Percentiles rank a stretch among this genome's conserved stretches.
phyloP scores from a whole-genome alignment of 139 green algal species.

The Yamagishiella unicocca region DNA sequence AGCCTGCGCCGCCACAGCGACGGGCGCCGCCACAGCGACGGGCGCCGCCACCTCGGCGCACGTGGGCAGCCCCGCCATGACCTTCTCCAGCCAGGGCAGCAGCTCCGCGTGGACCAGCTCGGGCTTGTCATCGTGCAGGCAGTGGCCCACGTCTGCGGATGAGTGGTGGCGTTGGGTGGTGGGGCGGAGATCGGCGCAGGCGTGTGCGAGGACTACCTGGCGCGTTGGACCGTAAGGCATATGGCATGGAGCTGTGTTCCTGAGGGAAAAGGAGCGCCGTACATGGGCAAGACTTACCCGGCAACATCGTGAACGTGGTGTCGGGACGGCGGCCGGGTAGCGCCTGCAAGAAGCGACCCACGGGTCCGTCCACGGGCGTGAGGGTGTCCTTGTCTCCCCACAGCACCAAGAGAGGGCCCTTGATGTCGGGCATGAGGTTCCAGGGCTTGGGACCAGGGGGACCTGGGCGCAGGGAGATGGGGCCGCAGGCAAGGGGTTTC shows the following conservation, averaged over 20 bases:
- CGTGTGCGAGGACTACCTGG: too few species aligned
- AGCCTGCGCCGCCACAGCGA: neutral
- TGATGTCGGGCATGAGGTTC: constrained; percentile 67
- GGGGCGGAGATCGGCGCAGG: neutral
- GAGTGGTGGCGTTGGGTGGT: neutral
- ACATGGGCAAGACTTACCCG: too few species aligned
- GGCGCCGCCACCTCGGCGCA: neutral
- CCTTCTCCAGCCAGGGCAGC: constrained; percentile 79
- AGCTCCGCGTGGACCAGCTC: constrained; percentile 76
- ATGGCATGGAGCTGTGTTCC: too few species aligned
- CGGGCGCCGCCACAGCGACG: neutral
- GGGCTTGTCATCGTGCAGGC: constrained; percentile 80
- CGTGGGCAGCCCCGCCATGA: constrained; percentile 9
- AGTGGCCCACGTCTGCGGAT: constrained; percentile 77
- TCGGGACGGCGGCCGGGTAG: constrained; percentile 60
- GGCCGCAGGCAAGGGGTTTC: too few species aligned
- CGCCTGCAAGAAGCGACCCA: constrained; percentile 84
- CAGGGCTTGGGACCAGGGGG: constrained; percentile 89
- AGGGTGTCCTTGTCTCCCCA: constrained; percentile 92
- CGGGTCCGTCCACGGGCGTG: constrained; percentile 90
- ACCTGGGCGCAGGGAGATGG: constrained; percentile 61
- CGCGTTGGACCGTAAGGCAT: too few species aligned
- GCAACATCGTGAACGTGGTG: constrained; percentile 71
- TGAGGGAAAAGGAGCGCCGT: too few species aligned
- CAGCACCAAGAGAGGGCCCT: constrained; percentile 82